Evolutionary conservation across 2,329 filamentous ascomycete genomes (phyloP), one percentile per base, ranked within the genome.

Genomic region (Mycosphaerelloides madeirae): DNA sequence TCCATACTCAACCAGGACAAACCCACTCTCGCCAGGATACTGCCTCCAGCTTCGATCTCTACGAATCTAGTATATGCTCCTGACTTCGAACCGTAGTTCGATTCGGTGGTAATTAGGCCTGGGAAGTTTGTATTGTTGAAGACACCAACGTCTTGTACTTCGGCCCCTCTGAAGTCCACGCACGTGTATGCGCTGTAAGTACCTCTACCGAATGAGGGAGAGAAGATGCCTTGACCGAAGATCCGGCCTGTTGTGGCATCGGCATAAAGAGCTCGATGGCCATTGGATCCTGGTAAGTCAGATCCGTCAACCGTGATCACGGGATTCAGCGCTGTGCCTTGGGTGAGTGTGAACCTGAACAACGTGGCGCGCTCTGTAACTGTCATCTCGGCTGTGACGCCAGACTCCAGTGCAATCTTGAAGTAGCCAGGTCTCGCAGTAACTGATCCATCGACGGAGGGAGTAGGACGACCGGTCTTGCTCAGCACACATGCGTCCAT

Each of bases 1-100:
- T 75, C 71, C 2, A 69, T 67, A 59, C 78, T 84, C 52, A 87
- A 78, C 62, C 85, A 84, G 48, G 83, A 87, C 8, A 85, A 66
- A 0, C 83, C 83, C 6, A 84, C 80, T 16, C 84, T 76, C 7
- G 75, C 82, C 4, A 76, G 62, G 14, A 87, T 73, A 1, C 74
- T 66, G 29, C 72, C 72, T 0, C 79, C 15, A 1, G 45, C 32
- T 22, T 47, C 43, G 31, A 49, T 43, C 28, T 51, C 49, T n/a
- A 51, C 32, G 45, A 69, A 67, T 0, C 65, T 61, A 6, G 61
- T 56, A 40, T 62, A 69, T 2, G 50, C 47, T 9, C 52, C 52
- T 29, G 46, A 42, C 5, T 34, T 33, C n/a, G 49, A 34, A 8
- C 43, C 50, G 25, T 42, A 35, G 57, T 63, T 14, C 63, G 54